Evolutionary conservation across 352 stramenopile genomes (phyloP).

Genomic region (Bremia lactucae): DNA sequence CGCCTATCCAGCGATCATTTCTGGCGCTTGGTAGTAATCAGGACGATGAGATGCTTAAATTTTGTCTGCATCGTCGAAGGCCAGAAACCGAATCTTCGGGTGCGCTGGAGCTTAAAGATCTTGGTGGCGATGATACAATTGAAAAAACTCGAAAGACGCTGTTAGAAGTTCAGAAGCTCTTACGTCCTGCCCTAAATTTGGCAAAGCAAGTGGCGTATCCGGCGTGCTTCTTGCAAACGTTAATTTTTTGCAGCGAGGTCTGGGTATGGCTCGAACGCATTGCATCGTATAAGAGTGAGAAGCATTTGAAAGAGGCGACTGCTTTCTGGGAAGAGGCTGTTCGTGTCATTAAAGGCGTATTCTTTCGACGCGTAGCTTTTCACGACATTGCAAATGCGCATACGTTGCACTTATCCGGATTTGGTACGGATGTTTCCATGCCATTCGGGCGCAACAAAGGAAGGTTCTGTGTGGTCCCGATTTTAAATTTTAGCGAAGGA

Average conservation of each 20-base stretch:
- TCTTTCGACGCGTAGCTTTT: conserved; percentile 67
- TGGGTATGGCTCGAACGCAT: conserved; percentile 74
- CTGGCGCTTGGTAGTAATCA: conserved; percentile 56
- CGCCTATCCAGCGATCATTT: conserved; percentile 58
- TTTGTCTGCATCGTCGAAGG: conserved; percentile 20
- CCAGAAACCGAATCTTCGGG: conserved; percentile 17
- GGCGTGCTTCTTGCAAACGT: conserved; percentile 36
- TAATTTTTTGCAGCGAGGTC: conserved; percentile 57
- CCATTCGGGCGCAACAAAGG: conserved; percentile 20
- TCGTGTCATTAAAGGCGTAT: conserved; percentile 63
- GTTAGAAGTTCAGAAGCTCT: conserved; percentile 52
- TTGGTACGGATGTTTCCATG: conserved; percentile 22
- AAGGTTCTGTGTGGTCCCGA: conserved; percentile 61
- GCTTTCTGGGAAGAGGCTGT: conserved; percentile 77
- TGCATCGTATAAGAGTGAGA: conserved; percentile 66
- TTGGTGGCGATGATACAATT: conserved; percentile 36
- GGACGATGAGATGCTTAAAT: conserved; percentile 58
- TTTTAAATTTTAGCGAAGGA: conserved; percentile 73
- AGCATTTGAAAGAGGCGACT: conserved; percentile 59
- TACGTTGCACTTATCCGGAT: conserved; percentile 19
- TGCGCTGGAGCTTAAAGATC: conserved; percentile 13
- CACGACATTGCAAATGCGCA: conserved; percentile 29
- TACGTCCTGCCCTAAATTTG: conserved; percentile 49
- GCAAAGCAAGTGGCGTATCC: conserved; percentile 58
- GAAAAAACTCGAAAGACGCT: conserved; percentile 53